These are phyloP conservation scores for Sphaerulina vaccinii DNA, from an alignment of 2,329 filamentous ascomycete genomes.

Conservation along the genomic window DNA sequence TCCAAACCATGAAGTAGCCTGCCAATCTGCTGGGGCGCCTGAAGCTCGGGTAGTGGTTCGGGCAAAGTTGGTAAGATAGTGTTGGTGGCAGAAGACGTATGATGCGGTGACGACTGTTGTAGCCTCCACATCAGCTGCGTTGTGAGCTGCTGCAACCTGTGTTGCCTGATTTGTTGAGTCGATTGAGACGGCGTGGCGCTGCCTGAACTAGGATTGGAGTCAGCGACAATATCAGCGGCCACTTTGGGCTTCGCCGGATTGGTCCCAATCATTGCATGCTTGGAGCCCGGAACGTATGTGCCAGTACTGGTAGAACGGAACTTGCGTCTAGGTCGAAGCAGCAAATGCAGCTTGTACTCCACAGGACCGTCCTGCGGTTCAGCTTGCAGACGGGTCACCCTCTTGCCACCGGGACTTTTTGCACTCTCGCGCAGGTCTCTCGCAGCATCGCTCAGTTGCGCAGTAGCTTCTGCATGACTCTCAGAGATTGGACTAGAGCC, in stretches of 20 bases:
- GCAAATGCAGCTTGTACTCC: slow-evolving; percentile 92
- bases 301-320: slow-evolving; percentile 71
- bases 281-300: slow-evolving; percentile 52
- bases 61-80: slow-evolving; percentile 74
- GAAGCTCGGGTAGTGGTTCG: slow-evolving; percentile 62
- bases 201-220: slow-evolving; percentile 25
- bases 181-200: slow-evolving; percentile 13
- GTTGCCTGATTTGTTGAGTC: slow-evolving; percentile 71
- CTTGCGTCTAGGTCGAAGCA: slow-evolving; percentile 73
- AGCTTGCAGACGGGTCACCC: slow-evolving; percentile 72
- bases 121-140: slow-evolving; percentile 93
- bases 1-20: slow-evolving; percentile 72
- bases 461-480: neutral
- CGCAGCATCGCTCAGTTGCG: slow-evolving; percentile 9
- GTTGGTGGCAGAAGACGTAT: slow-evolving; percentile 74
- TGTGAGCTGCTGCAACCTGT: slow-evolving; percentile 84
- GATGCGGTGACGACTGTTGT: slow-evolving; percentile 90
- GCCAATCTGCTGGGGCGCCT: slow-evolving; percentile 52
- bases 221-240: slow-evolving; percentile 25
- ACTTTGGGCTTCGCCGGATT: slow-evolving; percentile 29
- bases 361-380: slow-evolving; percentile 93
- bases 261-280: slow-evolving; percentile 43
- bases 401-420: slow-evolving; percentile 8
- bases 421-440: slow-evolving; percentile 14
- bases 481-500: slow-evolving; percentile 5